Evolutionary conservation across 2,329 filamentous ascomycete genomes (phyloP).

Genomic region (Zymoseptoria pseudotritici): DNA sequence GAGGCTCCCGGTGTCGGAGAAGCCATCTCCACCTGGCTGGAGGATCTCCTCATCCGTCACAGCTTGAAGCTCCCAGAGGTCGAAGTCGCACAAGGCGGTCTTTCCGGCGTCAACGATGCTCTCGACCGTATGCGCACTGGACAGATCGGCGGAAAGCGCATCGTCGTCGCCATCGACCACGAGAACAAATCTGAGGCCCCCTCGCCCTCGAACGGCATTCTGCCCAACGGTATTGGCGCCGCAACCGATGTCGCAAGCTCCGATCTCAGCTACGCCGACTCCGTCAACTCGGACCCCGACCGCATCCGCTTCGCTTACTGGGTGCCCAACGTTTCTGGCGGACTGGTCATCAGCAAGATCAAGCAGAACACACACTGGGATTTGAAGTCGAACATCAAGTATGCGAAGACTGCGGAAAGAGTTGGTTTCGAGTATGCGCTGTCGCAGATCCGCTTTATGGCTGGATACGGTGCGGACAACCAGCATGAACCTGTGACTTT

Average conservation of each 20-base stretch:
- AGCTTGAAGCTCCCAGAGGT: constrained; percentile 56
- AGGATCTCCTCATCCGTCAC: constrained; percentile 51
- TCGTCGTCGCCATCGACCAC: constrained; percentile 48
- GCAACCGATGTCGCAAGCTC: constrained; percentile 9
- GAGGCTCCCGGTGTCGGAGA: constrained; percentile 57
- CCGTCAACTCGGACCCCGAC: constrained; percentile 37
- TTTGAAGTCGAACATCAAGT: constrained; percentile 42
- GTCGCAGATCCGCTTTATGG: constrained; percentile 48
- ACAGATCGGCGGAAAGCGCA: constrained; percentile 58
- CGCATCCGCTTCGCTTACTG: constrained; percentile 46
- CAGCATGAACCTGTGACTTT: constrained; percentile 49
- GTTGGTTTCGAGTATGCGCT: constrained; percentile 47
- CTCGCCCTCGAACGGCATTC: constrained; percentile 4
- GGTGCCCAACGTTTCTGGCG: constrained; percentile 49
- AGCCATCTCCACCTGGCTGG: constrained; percentile 58
- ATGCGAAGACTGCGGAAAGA: constrained; percentile 43
- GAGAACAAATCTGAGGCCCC: constrained; percentile 13
- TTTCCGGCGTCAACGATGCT: constrained; percentile 60
- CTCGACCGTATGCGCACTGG: constrained; percentile 60
- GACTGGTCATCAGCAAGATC: constrained; percentile 47
- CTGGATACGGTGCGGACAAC: constrained; percentile 37
- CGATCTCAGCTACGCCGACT: constrained; percentile 29
- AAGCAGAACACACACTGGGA: constrained; percentile 45
- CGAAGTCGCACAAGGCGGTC: constrained; percentile 55
- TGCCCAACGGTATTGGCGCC: constrained; percentile 13